phyloP scores from a whole-genome alignment of 371 early-diverging fungal species.

The Chytridium lagenaria region DNA sequence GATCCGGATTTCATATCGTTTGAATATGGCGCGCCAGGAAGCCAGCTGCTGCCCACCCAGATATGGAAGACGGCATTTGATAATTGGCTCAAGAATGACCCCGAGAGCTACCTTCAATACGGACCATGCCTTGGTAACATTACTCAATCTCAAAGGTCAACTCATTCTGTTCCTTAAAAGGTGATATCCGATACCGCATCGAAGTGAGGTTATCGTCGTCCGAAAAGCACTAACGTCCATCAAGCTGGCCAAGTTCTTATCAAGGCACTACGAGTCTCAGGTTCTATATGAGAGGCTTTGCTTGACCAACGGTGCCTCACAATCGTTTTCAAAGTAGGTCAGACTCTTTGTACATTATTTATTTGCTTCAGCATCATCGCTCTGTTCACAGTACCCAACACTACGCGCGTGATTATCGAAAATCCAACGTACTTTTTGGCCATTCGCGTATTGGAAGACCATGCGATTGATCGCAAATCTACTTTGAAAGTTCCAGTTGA shows the following conservation, averaged over 20 bases:
- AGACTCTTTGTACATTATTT: background rate
- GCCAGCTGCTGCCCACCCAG: conserved; percentile 24
- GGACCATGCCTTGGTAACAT: conserved; percentile 35
- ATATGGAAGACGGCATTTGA: conserved; percentile 25
- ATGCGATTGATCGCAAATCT: conserved; percentile 42
- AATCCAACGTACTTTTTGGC: conserved; percentile 69
- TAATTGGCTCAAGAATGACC: background rate
- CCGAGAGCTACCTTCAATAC: conserved; percentile 36
- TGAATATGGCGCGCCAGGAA: conserved; percentile 39
- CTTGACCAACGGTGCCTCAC: conserved; percentile 37
- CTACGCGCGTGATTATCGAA: conserved; percentile 55
- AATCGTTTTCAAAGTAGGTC: conserved; percentile 33
- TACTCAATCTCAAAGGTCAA: too few relatives aligned
- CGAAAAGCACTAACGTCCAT: background rate
- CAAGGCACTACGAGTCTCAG: conserved; percentile 21
- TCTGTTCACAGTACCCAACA: conserved; percentile 22
- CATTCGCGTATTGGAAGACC: conserved; percentile 56
- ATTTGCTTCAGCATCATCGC: conserved; percentile 21
- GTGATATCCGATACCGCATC: background rate
- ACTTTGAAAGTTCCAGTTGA: conserved; percentile 38
- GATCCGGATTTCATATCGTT: conserved; percentile 39
- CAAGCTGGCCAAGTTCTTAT: conserved; percentile 20
- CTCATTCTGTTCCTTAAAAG: too few relatives aligned
- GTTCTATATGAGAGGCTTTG: conserved; percentile 10
- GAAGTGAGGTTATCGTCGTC: background rate